A percentile compares a stretch with the other conserved stretches of the same genome.
Conservation (phyloP, 768 basidiomycete genomes). For the Suillus clintonianus region DNA sequence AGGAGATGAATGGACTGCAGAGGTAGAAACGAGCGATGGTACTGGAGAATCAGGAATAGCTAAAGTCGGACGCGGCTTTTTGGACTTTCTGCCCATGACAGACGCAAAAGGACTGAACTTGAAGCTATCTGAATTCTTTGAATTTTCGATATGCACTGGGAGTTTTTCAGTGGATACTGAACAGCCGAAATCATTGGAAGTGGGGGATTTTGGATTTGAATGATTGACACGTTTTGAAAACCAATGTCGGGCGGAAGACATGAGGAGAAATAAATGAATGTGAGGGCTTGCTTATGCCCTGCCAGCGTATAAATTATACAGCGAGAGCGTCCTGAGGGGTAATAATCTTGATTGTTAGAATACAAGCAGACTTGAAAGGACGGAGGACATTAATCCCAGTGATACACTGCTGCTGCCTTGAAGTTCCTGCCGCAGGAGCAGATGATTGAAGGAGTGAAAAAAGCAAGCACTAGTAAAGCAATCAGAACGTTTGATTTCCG, state of each 20-base stretch:
- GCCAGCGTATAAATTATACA: constrained; percentile 5
- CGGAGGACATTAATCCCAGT: constrained; percentile 1
- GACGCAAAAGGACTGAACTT: constrained; percentile 59
- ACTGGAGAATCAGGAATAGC: constrained; percentile 52
- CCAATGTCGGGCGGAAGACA: constrained; percentile 28
- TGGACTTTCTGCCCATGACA: constrained; percentile 65
- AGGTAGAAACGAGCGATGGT: constrained; percentile 16
- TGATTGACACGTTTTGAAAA: constrained; percentile 24
- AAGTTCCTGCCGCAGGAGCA: neutral
- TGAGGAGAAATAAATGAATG: constrained; percentile 7
- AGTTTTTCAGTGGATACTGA: constrained; percentile 33
- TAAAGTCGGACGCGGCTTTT: constrained; percentile 51
- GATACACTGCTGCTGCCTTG: neutral
- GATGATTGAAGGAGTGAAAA: neutral
- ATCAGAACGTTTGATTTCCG: constrained; percentile 8
- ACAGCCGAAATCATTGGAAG: constrained; percentile 30
- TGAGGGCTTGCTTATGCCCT: constrained; percentile 4
- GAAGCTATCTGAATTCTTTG: constrained; percentile 30
- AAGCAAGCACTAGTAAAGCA: neutral
- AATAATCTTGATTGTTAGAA: constrained; percentile 3
- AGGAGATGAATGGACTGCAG: constrained; percentile 19
- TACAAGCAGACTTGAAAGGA: neutral
- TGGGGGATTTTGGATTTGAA: constrained; percentile 10
- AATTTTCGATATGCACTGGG: constrained; percentile 13
- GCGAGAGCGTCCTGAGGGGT: constrained; percentile 2